Conservation (phyloP, 1,284 basidiomycete species). For the Tetrapyrgos nigripes region DNA sequence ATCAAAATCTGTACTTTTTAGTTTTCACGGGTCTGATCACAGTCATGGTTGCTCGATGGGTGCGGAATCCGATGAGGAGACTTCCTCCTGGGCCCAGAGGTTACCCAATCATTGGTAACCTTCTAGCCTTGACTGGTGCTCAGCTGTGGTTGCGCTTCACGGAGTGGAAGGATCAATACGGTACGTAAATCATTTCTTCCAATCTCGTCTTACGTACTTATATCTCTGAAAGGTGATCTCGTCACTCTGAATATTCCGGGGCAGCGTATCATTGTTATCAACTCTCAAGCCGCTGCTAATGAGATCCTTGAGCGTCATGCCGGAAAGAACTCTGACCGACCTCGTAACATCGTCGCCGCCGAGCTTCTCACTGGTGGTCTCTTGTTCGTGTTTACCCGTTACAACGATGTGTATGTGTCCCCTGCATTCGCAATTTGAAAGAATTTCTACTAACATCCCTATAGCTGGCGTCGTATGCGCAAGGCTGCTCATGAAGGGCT, state of each 20-base stretch:
- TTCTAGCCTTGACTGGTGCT: not conserved
- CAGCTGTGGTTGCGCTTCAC: not conserved
- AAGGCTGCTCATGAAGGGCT: conserved; percentile 15
- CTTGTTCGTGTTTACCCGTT: conserved; percentile 16
- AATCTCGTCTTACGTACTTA: not conserved
- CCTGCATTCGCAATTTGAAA: not conserved
- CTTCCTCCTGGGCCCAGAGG: conserved; percentile 4
- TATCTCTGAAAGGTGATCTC: not conserved
- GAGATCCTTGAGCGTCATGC: conserved; percentile 14
- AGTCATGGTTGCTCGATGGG: not conserved
- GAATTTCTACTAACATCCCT: not conserved
- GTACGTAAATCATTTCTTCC: not conserved
- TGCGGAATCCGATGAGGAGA: not conserved
- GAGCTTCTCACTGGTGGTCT: conserved; percentile 19
- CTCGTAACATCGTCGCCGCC: conserved; percentile 20
- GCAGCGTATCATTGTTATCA: conserved; percentile 6
- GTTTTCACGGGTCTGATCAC: not conserved
- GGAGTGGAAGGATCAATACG: not conserved
- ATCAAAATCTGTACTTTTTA: not conserved
- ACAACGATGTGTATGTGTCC: conserved; percentile 8
- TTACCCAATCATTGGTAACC: conserved; percentile 6
- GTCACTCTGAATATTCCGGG: not conserved
- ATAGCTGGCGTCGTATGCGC: conserved; percentile 19
- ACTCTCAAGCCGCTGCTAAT: conserved; percentile 2
- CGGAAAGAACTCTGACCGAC: conserved; percentile 7